Evolutionary conservation across 306 rosid genomes (phyloP).

Genomic region (Malus sieversii): DNA sequence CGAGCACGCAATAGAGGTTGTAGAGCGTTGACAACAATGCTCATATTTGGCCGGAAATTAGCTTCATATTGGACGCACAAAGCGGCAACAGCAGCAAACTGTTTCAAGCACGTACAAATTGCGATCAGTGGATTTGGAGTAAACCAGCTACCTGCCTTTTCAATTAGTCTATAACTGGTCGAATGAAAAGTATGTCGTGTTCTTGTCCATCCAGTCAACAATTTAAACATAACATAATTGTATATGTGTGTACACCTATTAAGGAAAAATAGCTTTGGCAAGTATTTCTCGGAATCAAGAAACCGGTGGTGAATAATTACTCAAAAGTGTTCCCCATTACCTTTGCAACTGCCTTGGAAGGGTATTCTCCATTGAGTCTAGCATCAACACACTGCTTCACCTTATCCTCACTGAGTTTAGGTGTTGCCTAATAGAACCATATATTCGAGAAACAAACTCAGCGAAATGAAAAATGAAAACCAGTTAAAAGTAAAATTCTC

Average conservation of each 20-base stretch:
- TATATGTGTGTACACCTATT: neutral
- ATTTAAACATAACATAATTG: neutral
- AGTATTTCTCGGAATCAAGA: neutral
- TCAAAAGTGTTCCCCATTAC: slow-evolving; percentile 30
- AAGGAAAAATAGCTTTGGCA: neutral
- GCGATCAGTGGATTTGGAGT: neutral
- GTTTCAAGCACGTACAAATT: slow-evolving; percentile 4
- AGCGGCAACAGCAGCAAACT: slow-evolving; percentile 86
- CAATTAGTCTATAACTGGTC: neutral
- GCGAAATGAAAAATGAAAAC: neutral
- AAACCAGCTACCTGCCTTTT: neutral
- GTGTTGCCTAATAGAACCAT: slow-evolving; percentile 56
- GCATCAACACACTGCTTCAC: slow-evolving; percentile 76
- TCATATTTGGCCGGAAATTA: slow-evolving; percentile 68
- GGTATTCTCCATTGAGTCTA: slow-evolving; percentile 57
- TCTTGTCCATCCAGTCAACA: neutral
- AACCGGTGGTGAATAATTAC: neutral
- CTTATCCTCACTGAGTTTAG: slow-evolving; percentile 77
- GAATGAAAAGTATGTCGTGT: neutral
- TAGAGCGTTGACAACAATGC: slow-evolving; percentile 69
- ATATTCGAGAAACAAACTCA: slow-evolving; percentile 15
- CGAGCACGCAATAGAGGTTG: slow-evolving; percentile 57
- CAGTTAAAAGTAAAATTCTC: neutral
- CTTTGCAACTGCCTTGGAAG: slow-evolving; percentile 78
- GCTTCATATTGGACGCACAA: slow-evolving; percentile 78